These are phyloP conservation scores for Cinnamomum micranthum DNA, from an alignment of 164 flowering plant species.

Conservation along the genomic window DNA sequence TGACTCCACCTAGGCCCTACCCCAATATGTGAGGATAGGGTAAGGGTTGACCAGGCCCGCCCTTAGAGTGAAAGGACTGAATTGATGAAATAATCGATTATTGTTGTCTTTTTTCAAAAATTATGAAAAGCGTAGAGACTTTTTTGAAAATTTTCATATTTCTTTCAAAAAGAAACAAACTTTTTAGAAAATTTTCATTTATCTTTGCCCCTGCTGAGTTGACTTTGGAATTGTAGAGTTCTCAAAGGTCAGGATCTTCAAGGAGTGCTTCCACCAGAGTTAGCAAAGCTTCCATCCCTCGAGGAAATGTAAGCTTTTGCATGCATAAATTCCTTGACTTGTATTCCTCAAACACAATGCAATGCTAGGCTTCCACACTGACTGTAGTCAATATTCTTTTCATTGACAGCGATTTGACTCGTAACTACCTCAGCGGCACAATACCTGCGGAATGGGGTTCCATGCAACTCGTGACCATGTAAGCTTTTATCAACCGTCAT, in stretches of 20 bases:
- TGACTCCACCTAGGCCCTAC: too few species aligned
- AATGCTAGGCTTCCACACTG: not conserved
- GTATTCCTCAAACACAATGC: not conserved
- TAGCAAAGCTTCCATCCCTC: not conserved
- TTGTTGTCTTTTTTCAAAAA: too few species aligned
- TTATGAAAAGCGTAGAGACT: too few species aligned
- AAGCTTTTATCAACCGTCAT: conserved; percentile 10
- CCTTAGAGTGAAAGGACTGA: too few species aligned
- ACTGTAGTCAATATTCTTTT: not conserved
- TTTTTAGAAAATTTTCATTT: too few species aligned
- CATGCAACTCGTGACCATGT: conserved; percentile 36
- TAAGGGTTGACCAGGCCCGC: too few species aligned
- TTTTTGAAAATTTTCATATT: too few species aligned
- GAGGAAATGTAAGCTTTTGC: not conserved
- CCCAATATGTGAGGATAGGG: too few species aligned
- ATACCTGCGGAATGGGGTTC: conserved; percentile 66
- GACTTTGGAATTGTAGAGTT: not conserved
- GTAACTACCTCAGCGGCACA: conserved; percentile 60
- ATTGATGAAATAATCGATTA: too few species aligned
- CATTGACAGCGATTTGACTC: conserved; percentile 53
- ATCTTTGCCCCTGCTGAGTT: too few species aligned
- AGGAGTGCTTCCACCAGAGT: conserved; percentile 4
- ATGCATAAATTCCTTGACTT: not conserved
- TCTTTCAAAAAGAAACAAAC: too few species aligned
- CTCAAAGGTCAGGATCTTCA: not conserved